Percentiles rank a stretch among this genome's conserved stretches.
Conservation (phyloP, 768 basidiomycete genomes). For the Lactifluus pinguis region DNA sequence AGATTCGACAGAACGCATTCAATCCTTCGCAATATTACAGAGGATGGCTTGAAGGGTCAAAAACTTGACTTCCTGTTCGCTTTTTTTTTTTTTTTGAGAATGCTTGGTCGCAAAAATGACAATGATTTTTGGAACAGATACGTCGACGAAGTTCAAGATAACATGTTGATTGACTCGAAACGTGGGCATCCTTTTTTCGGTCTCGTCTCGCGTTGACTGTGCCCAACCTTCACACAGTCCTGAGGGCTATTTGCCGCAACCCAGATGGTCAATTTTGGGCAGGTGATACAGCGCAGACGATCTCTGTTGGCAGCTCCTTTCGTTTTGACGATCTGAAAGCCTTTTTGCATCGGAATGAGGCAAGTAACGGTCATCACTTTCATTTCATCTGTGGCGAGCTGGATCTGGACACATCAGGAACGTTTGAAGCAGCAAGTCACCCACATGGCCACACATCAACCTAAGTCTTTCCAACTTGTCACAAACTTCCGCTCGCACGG, state of each 20-base stretch:
- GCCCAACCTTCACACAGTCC: constrained; percentile 31
- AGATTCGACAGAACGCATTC: constrained; percentile 4
- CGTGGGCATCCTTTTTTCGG: constrained; percentile 30
- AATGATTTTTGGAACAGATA: constrained; percentile 35
- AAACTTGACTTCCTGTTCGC: constrained; percentile 6
- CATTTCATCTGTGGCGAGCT: not conserved
- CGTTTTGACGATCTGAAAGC: constrained; percentile 62
- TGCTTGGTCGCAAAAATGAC: not conserved
- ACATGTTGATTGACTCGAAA: constrained; percentile 53
- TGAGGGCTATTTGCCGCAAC: constrained; percentile 51
- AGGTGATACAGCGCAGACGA: constrained; percentile 70
- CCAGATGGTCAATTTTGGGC: constrained; percentile 71
- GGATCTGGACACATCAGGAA: not conserved
- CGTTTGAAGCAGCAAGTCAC: not conserved
- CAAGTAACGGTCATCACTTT: constrained; percentile 17
- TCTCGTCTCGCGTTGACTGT: too few species aligned
- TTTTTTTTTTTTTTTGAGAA: not conserved
- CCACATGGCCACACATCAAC: constrained; percentile 2
- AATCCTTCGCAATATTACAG: constrained; percentile 2
- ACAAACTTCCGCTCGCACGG: constrained; percentile 31
- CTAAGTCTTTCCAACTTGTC: constrained; percentile 25
- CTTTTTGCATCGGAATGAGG: constrained; percentile 53
- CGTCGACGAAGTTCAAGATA: constrained; percentile 62
- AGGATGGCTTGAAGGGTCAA: constrained; percentile 6
- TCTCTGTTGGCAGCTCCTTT: constrained; percentile 62